Conservation (phyloP, 768 basidiomycete species). For the Termitomyces sp. region DNA sequence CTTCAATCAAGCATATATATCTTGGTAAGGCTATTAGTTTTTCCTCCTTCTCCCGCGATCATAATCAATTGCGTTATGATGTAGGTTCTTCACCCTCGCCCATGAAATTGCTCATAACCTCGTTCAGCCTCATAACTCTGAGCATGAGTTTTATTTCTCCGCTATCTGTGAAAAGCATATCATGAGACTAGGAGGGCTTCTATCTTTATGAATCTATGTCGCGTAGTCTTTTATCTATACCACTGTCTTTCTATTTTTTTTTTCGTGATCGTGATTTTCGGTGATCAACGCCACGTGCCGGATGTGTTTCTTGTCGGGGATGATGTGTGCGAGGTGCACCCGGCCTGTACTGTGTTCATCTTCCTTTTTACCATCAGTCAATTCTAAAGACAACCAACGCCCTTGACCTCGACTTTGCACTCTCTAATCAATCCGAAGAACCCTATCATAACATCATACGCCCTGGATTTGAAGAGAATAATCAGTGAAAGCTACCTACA, state of each 20-base stretch:
- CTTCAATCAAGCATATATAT: constrained; percentile 64
- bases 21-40: constrained; percentile 50
- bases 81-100: constrained; percentile 86
- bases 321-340: not conserved
- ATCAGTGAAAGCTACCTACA: not conserved
- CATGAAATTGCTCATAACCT: constrained; percentile 95
- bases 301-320: constrained; percentile 12
- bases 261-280: not conserved
- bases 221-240: not conserved
- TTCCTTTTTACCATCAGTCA: constrained; percentile 6
- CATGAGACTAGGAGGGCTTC: constrained; percentile 29
- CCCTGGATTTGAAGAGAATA: not conserved
- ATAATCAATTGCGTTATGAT: not conserved
- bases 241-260: not conserved
- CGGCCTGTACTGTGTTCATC: no score
- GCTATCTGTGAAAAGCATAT: constrained; percentile 77
- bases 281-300: constrained; percentile 11
- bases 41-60: not conserved
- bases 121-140: constrained; percentile 80
- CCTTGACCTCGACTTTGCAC: not conserved
- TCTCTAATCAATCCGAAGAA: not conserved
- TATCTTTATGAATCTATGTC: not conserved
- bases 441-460: not conserved
- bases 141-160: constrained; percentile 94
- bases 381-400: not conserved